Base-by-base conservation (phyloP, 495 filamentous ascomycete genomes). In the Neurospora discreta region DNA sequence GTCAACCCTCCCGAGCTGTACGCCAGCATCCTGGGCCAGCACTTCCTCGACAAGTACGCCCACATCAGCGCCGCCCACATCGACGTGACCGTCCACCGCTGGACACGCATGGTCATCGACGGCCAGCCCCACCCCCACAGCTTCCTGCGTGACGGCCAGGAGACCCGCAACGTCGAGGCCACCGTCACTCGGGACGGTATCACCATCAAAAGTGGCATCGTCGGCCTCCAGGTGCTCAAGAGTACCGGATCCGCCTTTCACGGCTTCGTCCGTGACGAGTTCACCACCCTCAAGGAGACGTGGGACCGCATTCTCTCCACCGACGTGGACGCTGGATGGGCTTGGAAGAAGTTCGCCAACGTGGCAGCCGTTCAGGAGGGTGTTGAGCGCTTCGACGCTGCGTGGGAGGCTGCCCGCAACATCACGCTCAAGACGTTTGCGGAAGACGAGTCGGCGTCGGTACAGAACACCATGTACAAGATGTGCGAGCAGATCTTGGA, bases 381-480 rank as follows among this genome's bases (percentile, higher is more conserved):
- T 15, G 83, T 88, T 6, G 83, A 86, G 46, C 84, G 86, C 73
- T 99, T 98, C 81, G 90, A 97, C 81, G 77, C 82, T 43, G 92
- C 93, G 13, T 98, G 90, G 88, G 83, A 90, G 69, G 82, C 84
- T 67, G 93, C 93, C 30, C 87, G 93, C 72, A 82, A 84, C 44
- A 95, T 97, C 81, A 96, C 95, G 26, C 85, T 98, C 76, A 92
- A 92, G 86, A 93, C 89, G 0, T 99, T 99, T 78, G 94, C 95
- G n/a, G 88, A 89, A 76, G 95, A 98, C 75, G 86, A 92, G 80
- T 95, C 92, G 75, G 91, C 95, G 67, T 95, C 92, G 77, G 95
- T 99, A 20, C 95, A 99, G 86, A 90, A 90, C 74, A 98, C 94
- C 71, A 97, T 99, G 95, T 98, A 97, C 83, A 95, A 97, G 86